Conservation (phyloP, 2,329 filamentous ascomycete species). For the Aspergillus pseudoterreus region DNA sequence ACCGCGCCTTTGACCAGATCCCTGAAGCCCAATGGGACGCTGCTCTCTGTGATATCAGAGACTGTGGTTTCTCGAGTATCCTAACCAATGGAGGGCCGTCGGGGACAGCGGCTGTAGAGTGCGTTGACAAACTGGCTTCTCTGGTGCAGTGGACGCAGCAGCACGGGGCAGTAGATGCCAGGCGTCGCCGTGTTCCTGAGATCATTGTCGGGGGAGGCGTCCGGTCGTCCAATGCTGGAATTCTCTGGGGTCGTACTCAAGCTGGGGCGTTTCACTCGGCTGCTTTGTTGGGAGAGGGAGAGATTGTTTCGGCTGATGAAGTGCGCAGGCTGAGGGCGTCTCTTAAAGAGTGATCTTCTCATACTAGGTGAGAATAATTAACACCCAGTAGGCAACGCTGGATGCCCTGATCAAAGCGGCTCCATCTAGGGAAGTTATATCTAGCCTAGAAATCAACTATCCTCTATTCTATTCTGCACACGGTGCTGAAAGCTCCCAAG, state of each 20-base stretch:
- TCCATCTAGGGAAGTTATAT: too few species aligned
- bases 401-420: too few species aligned
- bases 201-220: constrained; percentile 53
- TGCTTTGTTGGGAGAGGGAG: constrained; percentile 22
- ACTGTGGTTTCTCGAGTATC: constrained; percentile 45
- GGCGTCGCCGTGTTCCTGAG: constrained; percentile 17
- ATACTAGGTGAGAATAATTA: too few species aligned
- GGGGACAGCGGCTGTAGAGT: constrained; percentile 33
- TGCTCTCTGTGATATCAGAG: constrained; percentile 34
- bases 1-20: constrained; percentile 51
- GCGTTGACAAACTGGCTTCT: constrained; percentile 29
- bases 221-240: constrained; percentile 40
- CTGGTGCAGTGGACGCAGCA: constrained; percentile 16
- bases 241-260: constrained; percentile 25
- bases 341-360: not conserved
- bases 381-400: too few species aligned
- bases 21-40: constrained; percentile 17
- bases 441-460: too few species aligned
- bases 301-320: not conserved
- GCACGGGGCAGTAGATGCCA: not conserved
- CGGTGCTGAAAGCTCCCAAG: too few species aligned
- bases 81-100: constrained; percentile 46
- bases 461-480: too few species aligned
- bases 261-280: constrained; percentile 45
- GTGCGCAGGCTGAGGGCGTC: not conserved